Evolutionary conservation across 208 protist species (phyloP), one percentile per base, ranked within the genome.

Genomic region (Kentomonas sorsogonicus): DNA sequence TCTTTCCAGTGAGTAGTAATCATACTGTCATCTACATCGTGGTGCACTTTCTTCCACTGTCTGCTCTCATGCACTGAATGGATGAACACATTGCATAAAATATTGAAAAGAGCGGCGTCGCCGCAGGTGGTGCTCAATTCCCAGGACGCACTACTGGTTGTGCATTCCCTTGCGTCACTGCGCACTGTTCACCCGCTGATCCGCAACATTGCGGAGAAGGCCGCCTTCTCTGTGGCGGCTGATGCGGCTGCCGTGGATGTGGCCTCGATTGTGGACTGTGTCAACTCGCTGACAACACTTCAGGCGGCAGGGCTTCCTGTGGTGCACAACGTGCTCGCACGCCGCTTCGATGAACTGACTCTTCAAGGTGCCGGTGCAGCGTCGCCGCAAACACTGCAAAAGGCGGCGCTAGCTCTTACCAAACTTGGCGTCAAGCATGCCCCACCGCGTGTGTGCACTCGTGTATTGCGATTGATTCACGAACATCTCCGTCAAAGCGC

Each of bases 111-210:
- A 36, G 78, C 74, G 3, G 75, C 85, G 0, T 54, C 22, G 3
- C 72, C 68, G 25, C 41, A 51, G 0, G 62, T 58, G 39, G 73
- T 76, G 13, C 73, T 85, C 46, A 89, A 84, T 22, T 52, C 38
- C 6, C 80, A 83, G 25, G 85, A 92, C 57, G 63, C 80, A 0
- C 20, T 89, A 0, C 56, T 89, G 2, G 53, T 86, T 2, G 48
- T 92, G 9, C 73, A 66, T 11, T 52, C 80, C 10, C 63, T 92
- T 9, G 53, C 73, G 18, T 6, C 26, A 2, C 45, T 92, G 9
- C 85, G 79, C 0, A 43, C 81, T 10, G 53, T 53, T 15, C 67
- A 54, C 1, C 60, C 65, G 34, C 57, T 72, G 16, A 72, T 92
- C 29, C 56, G 58, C 5, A 0, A 29, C 9, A 56, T 89, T 10